Evolutionary conservation across 495 filamentous ascomycete genomes (phyloP), one percentile per base, ranked within the genome.

Genomic region (Cryomyces minteri): DNA sequence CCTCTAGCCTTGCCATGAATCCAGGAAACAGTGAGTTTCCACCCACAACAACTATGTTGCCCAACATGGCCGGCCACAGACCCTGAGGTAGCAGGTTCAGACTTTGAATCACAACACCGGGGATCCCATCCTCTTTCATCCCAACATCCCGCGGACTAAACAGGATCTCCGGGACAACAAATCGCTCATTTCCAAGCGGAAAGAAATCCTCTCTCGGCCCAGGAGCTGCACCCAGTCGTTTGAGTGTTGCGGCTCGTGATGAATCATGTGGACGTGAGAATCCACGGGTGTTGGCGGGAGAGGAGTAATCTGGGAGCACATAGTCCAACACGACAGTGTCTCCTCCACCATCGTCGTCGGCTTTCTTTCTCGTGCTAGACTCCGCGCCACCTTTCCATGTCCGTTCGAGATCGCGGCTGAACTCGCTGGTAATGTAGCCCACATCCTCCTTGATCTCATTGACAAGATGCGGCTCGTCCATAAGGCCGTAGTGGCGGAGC

Each of bases 381-480:
- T 57, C 54, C 49, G 72, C 68, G 2, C 74, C 78, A n/a, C 76
- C 81, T 62, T 88, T 92, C 85, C 84, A 88, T 0, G 76, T 75
- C 43, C 68, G 67, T 48, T 95, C 88, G 44, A 96, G 73, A 51
- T 99, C 87, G 3, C 58, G 59, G 14, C 66, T 65, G 62, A 95
- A 95, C 54, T 90, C 72, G 5, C 75, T 69, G 2, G 56, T 85
- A 32, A 94, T 75, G 52, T 80, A 96, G 55, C 85, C 94, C 31
- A 79, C 77, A 0, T 79, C 70, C 63, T 99, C 92, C 55, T 96
- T 99, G 60, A 95, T 84, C 58, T 94, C 82, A 53, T 92, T 94
- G 58, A 94, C 88, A 14, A 96, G 73, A 55, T 90, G 77, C 11
- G 79, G 77, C 52, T 99, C 90, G 54, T 93, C 84, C 49, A 87